Evolutionary conservation across 108 stramenopile species (phyloP), one percentile per base, ranked within the genome.

Genomic region (Aureococcus anophagefferens): DNA sequence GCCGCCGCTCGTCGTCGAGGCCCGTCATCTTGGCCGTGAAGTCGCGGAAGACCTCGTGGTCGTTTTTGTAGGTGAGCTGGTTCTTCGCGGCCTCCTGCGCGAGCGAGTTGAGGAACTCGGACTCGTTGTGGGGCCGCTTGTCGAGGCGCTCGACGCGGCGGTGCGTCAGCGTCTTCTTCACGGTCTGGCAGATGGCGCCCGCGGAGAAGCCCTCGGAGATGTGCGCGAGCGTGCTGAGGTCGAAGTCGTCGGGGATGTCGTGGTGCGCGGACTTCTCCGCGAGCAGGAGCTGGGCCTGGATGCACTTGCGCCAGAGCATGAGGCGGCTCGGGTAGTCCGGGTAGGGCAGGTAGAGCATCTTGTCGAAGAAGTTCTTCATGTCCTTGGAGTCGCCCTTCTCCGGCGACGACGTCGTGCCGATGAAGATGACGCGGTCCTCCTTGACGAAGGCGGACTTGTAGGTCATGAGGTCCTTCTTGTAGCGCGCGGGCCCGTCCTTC

Each of bases 161-260:
- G 18, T 71, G 70, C 31, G 89, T 83, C 33, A 91, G 72, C 46
- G 81, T 78, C 16, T 64, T 66, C 65, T 68, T 67, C 15, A 88
- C 85, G 44, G 82, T 69, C 25, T 46, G 70, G 29, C 62, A 62
- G 59, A 91, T 90, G 64, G 79, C 71, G 29, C 89, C 89, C 16
- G 86, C 84, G 35, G 80, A 84, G 79, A 86, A 89, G 33, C 90
- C 89, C 68, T 88, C 86, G 0, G 87, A 88, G 40, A 91, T 73
- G 35, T 78, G 76, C 14, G 89, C 84, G 64, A 91, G 75, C 62
- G 84, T 81, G 66, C 75, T 81, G 68, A 88, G 73, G 68, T 91
- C 86, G 33, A 89, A 63, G 63, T 30, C 32, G 45, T 68, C 67
- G 15, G 77, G 64, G 16, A 81, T 30, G 46, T 71, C 33, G 65